Evolutionary conservation across 129 eudicot genomes (phyloP).

Genomic region (Chrysanthemum makinoi): DNA sequence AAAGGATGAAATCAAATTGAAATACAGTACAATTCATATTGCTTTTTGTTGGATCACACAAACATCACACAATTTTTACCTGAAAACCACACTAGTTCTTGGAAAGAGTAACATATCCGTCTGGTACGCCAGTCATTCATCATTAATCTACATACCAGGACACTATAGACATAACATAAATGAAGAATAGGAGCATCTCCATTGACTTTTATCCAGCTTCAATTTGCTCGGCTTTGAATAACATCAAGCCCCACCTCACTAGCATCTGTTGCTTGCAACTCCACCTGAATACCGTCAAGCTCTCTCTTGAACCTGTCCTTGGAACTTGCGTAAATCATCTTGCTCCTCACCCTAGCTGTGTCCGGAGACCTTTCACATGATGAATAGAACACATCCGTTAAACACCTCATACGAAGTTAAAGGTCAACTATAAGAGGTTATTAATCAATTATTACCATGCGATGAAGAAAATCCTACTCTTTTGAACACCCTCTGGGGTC

Average conservation of each 20-base stretch:
- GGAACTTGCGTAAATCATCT: slow-evolving; percentile 45
- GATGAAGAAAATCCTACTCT: slow-evolving; percentile 53
- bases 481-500: slow-evolving; percentile 48
- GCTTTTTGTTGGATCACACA: slow-evolving; percentile 34
- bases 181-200: slow-evolving; percentile 30
- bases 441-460: slow-evolving; percentile 36
- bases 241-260: slow-evolving; percentile 79
- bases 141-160: slow-evolving; percentile 34
- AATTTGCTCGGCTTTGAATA: slow-evolving; percentile 65
- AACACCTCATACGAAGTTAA: background rate
- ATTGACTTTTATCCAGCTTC: slow-evolving; percentile 21
- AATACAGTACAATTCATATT: slow-evolving; percentile 32
- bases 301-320: slow-evolving; percentile 76
- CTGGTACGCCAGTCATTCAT: slow-evolving; percentile 24
- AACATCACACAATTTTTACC: slow-evolving; percentile 30
- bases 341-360: slow-evolving; percentile 41
- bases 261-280: slow-evolving; percentile 80
- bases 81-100: slow-evolving; percentile 36
- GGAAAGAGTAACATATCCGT: slow-evolving; percentile 25
- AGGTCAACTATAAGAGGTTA: background rate
- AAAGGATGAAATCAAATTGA: slow-evolving; percentile 17
- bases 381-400: background rate
- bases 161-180: slow-evolving; percentile 37
- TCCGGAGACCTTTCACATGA: slow-evolving; percentile 34
- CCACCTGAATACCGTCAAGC: slow-evolving; percentile 80